These are phyloP conservation scores for Mucor circinelloides DNA, from an alignment of 371 early-diverging fungal genomes.

Conservation along the genomic window DNA sequence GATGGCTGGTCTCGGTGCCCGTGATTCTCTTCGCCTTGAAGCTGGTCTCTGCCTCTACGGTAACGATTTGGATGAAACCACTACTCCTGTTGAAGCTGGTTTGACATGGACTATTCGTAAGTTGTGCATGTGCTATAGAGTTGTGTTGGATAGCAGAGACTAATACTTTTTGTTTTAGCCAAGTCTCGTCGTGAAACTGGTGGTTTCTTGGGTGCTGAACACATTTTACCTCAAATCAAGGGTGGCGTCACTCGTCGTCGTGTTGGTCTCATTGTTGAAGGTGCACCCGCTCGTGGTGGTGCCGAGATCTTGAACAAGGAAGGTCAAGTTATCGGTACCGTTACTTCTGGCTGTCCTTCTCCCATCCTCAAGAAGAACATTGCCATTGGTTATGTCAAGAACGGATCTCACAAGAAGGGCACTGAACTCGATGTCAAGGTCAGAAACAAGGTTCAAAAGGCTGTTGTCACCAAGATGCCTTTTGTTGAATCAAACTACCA, in stretches of 20 bases:
- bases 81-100: constrained; percentile 92
- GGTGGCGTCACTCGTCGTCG: constrained; percentile 81
- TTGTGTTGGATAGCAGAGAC: not conserved
- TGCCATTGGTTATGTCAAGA: constrained; percentile 95
- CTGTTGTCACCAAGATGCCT: constrained; percentile 93
- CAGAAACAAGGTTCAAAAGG: constrained; percentile 80
- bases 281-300: constrained; percentile 94
- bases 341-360: constrained; percentile 94
- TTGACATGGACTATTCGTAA: constrained; percentile 94
- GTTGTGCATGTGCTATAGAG: constrained; percentile 4
- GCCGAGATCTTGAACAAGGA: constrained; percentile 71
- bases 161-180: constrained; percentile 37
- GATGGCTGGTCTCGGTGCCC: constrained; percentile 94
- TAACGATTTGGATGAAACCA: constrained; percentile 91
- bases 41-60: constrained; percentile 98
- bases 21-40: constrained; percentile 94
- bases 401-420: constrained; percentile 85
- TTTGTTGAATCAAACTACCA: constrained; percentile 89
- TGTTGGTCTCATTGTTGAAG: constrained; percentile 89
- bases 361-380: constrained; percentile 94
- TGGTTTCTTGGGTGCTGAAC: constrained; percentile 92
- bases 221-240: constrained; percentile 86
- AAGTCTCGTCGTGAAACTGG: constrained; percentile 90
- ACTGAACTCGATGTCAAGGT: constrained; percentile 91
- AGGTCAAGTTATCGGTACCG: constrained; percentile 70